Conservation (phyloP, 2,329 filamentous ascomycete species). For the Penicillium sclerotiorum region DNA sequence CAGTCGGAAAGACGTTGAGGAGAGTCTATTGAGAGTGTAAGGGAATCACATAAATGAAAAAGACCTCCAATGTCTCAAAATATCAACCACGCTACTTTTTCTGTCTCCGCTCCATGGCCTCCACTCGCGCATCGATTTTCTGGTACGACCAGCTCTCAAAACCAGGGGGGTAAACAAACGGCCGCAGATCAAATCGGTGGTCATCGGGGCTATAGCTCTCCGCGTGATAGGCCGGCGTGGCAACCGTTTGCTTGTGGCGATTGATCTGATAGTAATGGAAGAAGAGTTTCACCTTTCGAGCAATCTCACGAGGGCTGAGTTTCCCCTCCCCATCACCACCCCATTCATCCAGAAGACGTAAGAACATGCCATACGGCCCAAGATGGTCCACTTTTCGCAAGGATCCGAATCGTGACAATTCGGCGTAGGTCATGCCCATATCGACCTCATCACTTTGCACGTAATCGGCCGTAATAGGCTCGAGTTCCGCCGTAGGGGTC, state of each 20-base stretch:
- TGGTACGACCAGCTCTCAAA: slow-evolving; percentile 15
- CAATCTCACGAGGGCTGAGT: slow-evolving; percentile 11
- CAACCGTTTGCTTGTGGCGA: slow-evolving; percentile 14
- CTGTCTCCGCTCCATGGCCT: slow-evolving; percentile 8
- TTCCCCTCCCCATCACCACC: slow-evolving; percentile 11
- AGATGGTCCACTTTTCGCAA: slow-evolving; percentile 12
- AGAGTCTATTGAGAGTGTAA: no score
- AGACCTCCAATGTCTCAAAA: no score
- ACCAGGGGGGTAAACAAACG: slow-evolving; percentile 13
- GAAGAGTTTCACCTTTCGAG: slow-evolving; percentile 12
- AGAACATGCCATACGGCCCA: slow-evolving; percentile 15
- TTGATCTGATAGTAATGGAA: slow-evolving; percentile 16
- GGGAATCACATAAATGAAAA: background rate
- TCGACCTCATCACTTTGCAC: slow-evolving; percentile 14
- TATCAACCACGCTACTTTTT: no score
- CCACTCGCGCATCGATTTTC: slow-evolving; percentile 11
- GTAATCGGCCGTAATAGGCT: slow-evolving; percentile 12
- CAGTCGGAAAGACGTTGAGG: background rate
- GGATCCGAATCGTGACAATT: slow-evolving; percentile 11
- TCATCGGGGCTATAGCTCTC: slow-evolving; percentile 15
- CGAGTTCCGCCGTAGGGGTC: slow-evolving; percentile 9
- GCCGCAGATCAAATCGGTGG: slow-evolving; percentile 14
- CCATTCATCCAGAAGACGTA: slow-evolving; percentile 12
- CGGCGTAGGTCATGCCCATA: slow-evolving; percentile 14
- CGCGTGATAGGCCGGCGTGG: slow-evolving; percentile 13